phyloP scores from a whole-genome alignment of 805 yeast species.

The Saturnispora galanensis region DNA sequence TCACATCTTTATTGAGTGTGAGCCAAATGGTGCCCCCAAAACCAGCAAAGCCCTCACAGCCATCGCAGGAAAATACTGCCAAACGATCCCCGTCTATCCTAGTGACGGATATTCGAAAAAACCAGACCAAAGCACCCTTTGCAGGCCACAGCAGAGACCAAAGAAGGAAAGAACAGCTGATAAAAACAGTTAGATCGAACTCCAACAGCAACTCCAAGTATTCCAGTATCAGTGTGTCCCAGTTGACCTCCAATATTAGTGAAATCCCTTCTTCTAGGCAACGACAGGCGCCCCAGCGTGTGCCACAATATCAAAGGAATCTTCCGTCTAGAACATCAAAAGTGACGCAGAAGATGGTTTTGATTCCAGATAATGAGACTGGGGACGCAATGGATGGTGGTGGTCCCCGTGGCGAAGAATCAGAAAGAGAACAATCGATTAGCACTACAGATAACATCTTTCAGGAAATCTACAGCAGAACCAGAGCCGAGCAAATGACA shows the following conservation, averaged over 20 bases:
- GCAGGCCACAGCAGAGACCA: conserved; percentile 46
- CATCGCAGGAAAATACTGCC: conserved; percentile 28
- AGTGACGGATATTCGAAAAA: conserved; percentile 78
- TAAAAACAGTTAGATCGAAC: conserved; percentile 14
- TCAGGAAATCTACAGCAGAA: conserved; percentile 22
- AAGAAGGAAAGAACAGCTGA: conserved; percentile 13
- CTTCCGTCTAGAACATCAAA: conserved; percentile 74
- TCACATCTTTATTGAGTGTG: not conserved
- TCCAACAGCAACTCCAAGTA: conserved; percentile 33
- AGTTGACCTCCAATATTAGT: conserved; percentile 64
- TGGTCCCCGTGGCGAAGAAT: conserved; percentile 6
- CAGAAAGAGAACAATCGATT: conserved; percentile 10
- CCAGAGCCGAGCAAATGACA: conserved; percentile 46
- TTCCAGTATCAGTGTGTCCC: conserved; percentile 73
- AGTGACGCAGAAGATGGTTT: conserved; percentile 74
- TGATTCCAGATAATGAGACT: conserved; percentile 58
- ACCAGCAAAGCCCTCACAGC: not conserved
- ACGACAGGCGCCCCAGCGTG: conserved; percentile 22
- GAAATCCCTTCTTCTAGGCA: conserved; percentile 77
- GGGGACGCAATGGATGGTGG: not conserved
- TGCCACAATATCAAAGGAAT: conserved; percentile 43
- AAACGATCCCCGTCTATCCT: conserved; percentile 87
- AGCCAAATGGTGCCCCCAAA: not conserved
- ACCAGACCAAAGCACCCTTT: conserved; percentile 56
- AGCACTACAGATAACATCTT: conserved; percentile 29